phyloP scores from a whole-genome alignment of 495 filamentous ascomycete genomes.

The Hypoxylon crocopeplum region DNA sequence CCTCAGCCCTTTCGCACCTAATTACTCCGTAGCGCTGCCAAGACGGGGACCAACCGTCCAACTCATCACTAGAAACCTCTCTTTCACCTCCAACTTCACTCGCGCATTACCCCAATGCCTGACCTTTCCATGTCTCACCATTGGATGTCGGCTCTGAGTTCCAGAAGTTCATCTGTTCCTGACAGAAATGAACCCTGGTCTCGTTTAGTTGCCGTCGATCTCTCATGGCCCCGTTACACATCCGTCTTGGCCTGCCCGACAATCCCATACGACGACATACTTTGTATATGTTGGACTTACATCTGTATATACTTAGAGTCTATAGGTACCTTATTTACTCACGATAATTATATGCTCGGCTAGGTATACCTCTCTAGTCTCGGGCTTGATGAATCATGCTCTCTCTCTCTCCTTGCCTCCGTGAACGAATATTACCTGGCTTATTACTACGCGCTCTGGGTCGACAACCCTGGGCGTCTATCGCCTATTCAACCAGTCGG shows the following conservation, averaged over 20 bases:
- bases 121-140: constrained; percentile 19
- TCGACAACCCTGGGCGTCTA: constrained; percentile 37
- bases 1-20: constrained; percentile 26
- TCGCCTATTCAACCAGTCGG: constrained; percentile 42
- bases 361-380: constrained; percentile 7
- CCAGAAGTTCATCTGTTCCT: constrained; percentile 32
- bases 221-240: constrained; percentile 16
- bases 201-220: constrained; percentile 31
- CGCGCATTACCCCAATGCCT: constrained; percentile 23
- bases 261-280: background rate
- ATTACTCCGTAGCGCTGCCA: constrained; percentile 31
- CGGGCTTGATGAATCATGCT: constrained; percentile 29
- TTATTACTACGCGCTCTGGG: constrained; percentile 25
- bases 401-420: constrained; percentile 21
- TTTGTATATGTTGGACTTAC: background rate
- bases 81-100: constrained; percentile 21
- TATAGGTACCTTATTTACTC: constrained; percentile 12
- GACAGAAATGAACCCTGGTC: constrained; percentile 23
- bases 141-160: constrained; percentile 27
- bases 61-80: constrained; percentile 7
- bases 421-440: constrained; percentile 19
- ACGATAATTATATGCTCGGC: background rate
- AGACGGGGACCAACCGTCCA: constrained; percentile 26
- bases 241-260: constrained; percentile 28
- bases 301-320: background rate